Evolutionary conservation across 2,329 filamentous ascomycete genomes (phyloP), one percentile per base, ranked within the genome.

Genomic region (Xylaria sp.): DNA sequence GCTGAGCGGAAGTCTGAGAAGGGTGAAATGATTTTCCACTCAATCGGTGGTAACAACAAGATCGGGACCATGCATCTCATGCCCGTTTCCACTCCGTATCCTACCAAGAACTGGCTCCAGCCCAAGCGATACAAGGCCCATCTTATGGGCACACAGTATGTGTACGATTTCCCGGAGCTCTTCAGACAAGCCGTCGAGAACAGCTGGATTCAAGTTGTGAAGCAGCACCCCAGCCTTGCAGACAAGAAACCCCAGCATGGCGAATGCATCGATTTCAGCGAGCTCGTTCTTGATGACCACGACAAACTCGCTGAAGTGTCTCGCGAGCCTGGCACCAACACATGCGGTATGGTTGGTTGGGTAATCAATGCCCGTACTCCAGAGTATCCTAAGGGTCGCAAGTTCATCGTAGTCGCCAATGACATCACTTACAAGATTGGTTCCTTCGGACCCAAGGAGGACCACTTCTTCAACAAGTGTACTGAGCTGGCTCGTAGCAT

Each of bases 71-170:
- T 98, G 89, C 95, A 99, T 76, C 81, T 99, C 78, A 87, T 96
- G 74, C 88, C 94, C 4, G 94, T 98, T 68, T 91, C 89, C 46
- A 94, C 93, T 3, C 93, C 95, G 21, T 99, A 99, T 79, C 90
- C 94, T 38, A 97, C 94, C 75, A 99, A 99, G 88, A 96, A 97
- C 79, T 96, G 94, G 84, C 86, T 99, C 64, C 95, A 99, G 82
- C 95, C 95, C 66, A 98, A 98, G 89, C 89, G 95, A 72, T 98
- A 99, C 89, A 97, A 97, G 89, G 95, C 95, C 70, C 95, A 99
- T 77, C 83, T 98, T 66, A 97, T 99, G 94, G 95, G 95, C 68
- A 99, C 95, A 28, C 95, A 99, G 80, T 99, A 97, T 77, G 95
- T 98, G 57, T 99, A 99, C 78, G 95, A 99, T 79, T 99, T 99